Evolutionary conservation across 2,329 filamentous ascomycete genomes (phyloP).

Genomic region (Paracoccidioides brasiliensis): DNA sequence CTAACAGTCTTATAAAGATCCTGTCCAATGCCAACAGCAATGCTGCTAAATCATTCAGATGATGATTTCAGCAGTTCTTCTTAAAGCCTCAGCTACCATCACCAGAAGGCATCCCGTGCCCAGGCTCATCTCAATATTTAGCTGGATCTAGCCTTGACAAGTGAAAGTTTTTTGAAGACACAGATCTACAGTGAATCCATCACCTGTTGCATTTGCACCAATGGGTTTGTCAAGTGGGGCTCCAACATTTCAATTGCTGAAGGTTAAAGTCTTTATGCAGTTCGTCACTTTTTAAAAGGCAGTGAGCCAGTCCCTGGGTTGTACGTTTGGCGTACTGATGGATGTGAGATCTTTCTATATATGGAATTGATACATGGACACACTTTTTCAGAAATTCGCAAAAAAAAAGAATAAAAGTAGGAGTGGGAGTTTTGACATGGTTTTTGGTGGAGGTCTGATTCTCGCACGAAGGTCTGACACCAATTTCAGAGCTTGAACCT

Average conservation of each 20-base stretch:
- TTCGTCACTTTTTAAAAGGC: conserved; percentile 13
- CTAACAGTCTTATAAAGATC: neutral
- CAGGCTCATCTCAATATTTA: neutral
- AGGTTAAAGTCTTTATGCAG: conserved; percentile 20
- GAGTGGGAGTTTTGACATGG: no score
- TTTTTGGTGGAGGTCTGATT: no score
- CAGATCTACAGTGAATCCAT: neutral
- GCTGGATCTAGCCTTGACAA: neutral
- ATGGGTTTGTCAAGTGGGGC: conserved; percentile 25
- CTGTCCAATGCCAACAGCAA: neutral
- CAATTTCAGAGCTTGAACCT: no score
- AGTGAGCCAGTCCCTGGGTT: conserved; percentile 25
- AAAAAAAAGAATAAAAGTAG: no score
- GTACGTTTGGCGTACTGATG: conserved; percentile 21
- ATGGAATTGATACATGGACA: conserved; percentile 21
- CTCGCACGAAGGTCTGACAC: no score
- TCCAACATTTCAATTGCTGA: conserved; percentile 16
- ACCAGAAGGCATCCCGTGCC: neutral
- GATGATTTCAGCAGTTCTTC: neutral
- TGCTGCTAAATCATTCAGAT: neutral
- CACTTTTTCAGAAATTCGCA: no score
- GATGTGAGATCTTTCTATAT: conserved; percentile 19
- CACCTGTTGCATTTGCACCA: conserved; percentile 15
- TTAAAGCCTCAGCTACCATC: conserved; percentile 1
- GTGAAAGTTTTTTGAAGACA: neutral